These are phyloP conservation scores for Linnemannia hyalina DNA, from an alignment of 192 early-diverging fungal genomes.

Conservation along the genomic window DNA sequence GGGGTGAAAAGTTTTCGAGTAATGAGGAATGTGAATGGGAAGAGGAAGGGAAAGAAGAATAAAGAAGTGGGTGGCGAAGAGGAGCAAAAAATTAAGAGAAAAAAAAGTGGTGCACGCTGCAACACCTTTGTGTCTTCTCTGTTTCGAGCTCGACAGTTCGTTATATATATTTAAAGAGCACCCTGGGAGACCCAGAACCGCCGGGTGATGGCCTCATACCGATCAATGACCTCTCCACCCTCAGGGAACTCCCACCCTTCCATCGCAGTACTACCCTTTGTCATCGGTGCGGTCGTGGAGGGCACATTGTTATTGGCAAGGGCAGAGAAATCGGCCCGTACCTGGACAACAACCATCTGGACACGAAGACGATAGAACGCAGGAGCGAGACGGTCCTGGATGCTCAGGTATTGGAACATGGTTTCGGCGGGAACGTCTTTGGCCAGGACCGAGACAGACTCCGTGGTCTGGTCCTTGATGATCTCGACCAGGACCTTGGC, in stretches of 20 bases:
- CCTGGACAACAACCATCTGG: conserved; percentile 46
- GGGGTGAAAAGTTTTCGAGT: background rate
- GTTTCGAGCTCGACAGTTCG: background rate
- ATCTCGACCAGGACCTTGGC: conserved; percentile 41
- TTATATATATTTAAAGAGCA: conserved; percentile 27
- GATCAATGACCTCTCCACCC: conserved; percentile 48
- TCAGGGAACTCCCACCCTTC: conserved; percentile 46
- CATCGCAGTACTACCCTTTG: background rate
- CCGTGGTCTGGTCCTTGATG: conserved; percentile 27
- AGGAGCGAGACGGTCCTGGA: conserved; percentile 31
- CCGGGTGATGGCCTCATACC: conserved; percentile 47
- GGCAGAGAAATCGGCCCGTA: background rate
- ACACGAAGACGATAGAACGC: conserved; percentile 47
- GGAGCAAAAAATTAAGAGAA: background rate
- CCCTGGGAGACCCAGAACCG: conserved; percentile 45
- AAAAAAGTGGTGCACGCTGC: conserved; percentile 2
- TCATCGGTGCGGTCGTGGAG: background rate
- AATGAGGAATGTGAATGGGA: background rate
- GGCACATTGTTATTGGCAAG: background rate
- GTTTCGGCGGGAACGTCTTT: conserved; percentile 46
- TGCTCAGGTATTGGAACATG: conserved; percentile 40
- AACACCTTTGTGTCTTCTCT: background rate
- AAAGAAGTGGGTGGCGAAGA: background rate
- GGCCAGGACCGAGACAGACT: conserved; percentile 28
- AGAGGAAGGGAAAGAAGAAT: background rate